Percentiles rank a stretch among this genome's conserved stretches.
These are phyloP conservation scores for Pythium periplocum DNA, from an alignment of 352 stramenopile genomes.

Conservation along the genomic window DNA sequence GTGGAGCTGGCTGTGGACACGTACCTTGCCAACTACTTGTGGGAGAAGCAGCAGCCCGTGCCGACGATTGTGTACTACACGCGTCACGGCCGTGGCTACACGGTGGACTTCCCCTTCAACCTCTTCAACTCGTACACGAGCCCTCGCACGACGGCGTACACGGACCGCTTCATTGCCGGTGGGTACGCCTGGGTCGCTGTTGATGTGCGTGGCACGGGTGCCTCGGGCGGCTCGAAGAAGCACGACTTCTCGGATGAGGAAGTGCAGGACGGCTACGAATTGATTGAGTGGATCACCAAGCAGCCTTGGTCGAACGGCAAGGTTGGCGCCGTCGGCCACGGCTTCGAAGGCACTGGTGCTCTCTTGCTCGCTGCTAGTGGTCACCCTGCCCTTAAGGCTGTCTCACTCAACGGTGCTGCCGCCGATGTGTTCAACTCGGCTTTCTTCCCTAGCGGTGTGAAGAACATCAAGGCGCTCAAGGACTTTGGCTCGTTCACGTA, in stretches of 20 bases:
- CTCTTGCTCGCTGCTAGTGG: conserved; percentile 52
- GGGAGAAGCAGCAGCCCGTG: conserved; percentile 48
- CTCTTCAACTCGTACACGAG: conserved; percentile 78
- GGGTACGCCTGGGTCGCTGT: conserved; percentile 76
- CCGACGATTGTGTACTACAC: conserved; percentile 69
- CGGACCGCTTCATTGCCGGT: conserved; percentile 63
- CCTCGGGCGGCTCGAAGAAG: conserved; percentile 58
- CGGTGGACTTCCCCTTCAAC: conserved; percentile 75
- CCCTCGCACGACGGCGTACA: conserved; percentile 68
- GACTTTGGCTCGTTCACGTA: conserved; percentile 68
- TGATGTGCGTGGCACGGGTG: conserved; percentile 73
- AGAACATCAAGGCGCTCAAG: conserved; percentile 62
- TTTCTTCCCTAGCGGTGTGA: conserved; percentile 73
- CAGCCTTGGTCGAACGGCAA: conserved; percentile 79
- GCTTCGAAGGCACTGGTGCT: conserved; percentile 63
- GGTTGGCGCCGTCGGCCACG: conserved; percentile 64
- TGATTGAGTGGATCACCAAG: conserved; percentile 78
- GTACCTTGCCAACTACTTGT: conserved; percentile 66
- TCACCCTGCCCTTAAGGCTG: conserved; percentile 64
- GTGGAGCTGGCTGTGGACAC: conserved; percentile 67
- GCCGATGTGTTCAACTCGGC: conserved; percentile 63
- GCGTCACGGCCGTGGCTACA: conserved; percentile 75
- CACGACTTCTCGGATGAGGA: conserved; percentile 69
- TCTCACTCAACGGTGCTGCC: conserved; percentile 65
- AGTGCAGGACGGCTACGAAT: conserved; percentile 62